phyloP scores from a whole-genome alignment of 2,329 filamentous ascomycete species.

The Verticillium tricorpus region DNA sequence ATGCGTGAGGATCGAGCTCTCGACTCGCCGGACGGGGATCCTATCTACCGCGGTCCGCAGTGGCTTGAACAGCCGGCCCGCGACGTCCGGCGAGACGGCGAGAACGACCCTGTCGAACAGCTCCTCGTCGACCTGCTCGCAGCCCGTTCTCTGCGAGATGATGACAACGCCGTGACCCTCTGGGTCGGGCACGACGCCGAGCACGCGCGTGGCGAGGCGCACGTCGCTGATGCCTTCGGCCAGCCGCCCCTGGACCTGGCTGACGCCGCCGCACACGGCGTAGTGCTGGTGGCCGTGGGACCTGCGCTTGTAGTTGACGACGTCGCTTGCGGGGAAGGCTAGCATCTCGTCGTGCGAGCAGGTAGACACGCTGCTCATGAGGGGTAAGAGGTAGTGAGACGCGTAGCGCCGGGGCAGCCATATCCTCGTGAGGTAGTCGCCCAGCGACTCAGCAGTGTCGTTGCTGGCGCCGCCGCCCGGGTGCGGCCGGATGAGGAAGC shows the following conservation, averaged over 20 bases:
- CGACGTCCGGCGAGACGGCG: slow-evolving; percentile 50
- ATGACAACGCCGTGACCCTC: slow-evolving; percentile 4
- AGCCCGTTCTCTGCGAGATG: slow-evolving; percentile 21
- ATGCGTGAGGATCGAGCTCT: slow-evolving; percentile 37
- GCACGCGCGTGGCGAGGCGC: slow-evolving; percentile 34
- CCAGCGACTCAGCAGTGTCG: slow-evolving; percentile 36
- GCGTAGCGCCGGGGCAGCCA: slow-evolving; percentile 41
- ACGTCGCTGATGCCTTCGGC: slow-evolving; percentile 30
- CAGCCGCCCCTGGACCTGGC: slow-evolving; percentile 42
- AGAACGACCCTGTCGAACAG: slow-evolving; percentile 48
- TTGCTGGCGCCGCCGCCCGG: background rate
- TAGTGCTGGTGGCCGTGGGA: slow-evolving; percentile 46
- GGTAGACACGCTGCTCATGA: slow-evolving; percentile 50
- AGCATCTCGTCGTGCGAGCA: slow-evolving; percentile 47
- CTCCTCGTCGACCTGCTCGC: slow-evolving; percentile 19
- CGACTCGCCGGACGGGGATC: slow-evolving; percentile 44
- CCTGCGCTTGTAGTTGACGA: slow-evolving; percentile 44
- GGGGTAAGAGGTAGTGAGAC: slow-evolving; percentile 46
- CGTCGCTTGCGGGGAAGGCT: slow-evolving; percentile 47
- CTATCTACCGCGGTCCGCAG: slow-evolving; percentile 27
- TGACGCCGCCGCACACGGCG: slow-evolving; percentile 44
- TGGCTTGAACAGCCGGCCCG: slow-evolving; percentile 41
- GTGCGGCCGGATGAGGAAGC: slow-evolving; percentile 39
- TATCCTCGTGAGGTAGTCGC: slow-evolving; percentile 45
- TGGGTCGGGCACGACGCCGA: slow-evolving; percentile 22